These are phyloP conservation scores for Backusella parvicylindrica DNA, from an alignment of 192 early-diverging fungal species.

Conservation along the genomic window DNA sequence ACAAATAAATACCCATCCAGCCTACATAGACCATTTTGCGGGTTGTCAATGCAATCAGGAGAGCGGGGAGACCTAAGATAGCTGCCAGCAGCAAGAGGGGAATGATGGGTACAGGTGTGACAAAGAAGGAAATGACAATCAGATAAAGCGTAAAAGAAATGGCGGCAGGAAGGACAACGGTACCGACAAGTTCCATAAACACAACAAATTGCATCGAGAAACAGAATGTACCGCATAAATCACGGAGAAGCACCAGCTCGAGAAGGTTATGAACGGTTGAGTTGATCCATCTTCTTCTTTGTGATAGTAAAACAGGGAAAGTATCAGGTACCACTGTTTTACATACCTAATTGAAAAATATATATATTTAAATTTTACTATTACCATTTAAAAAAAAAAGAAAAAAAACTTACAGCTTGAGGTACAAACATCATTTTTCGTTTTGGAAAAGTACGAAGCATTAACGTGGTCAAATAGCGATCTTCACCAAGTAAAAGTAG, in stretches of 20 bases:
- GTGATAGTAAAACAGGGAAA: constrained; percentile 68
- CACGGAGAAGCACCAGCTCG: constrained; percentile 76
- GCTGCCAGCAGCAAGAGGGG: constrained; percentile 75
- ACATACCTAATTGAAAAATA: constrained; percentile 39
- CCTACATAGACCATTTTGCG: constrained; percentile 81
- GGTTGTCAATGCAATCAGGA: constrained; percentile 87
- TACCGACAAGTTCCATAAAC: constrained; percentile 91
- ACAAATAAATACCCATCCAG: constrained; percentile 71
- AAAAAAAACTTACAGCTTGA: constrained; percentile 42
- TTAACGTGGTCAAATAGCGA: constrained; percentile 73
- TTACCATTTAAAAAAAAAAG: too few species aligned
- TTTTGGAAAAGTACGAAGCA: constrained; percentile 70
- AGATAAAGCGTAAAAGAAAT: constrained; percentile 84
- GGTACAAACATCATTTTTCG: constrained; percentile 75
- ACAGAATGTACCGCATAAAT: constrained; percentile 88
- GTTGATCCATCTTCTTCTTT: constrained; percentile 87
- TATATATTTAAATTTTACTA: too few species aligned
- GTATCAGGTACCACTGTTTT: constrained; percentile 69
- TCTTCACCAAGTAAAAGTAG: constrained; percentile 73
- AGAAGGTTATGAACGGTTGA: constrained; percentile 84
- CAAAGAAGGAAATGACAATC: constrained; percentile 74
- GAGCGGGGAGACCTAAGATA: constrained; percentile 85
- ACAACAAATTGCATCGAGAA: constrained; percentile 96
- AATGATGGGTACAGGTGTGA: constrained; percentile 45
- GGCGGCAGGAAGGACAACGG: constrained; percentile 88